Base-by-base conservation (phyloP, 495 filamentous ascomycete species). In the Astrothelium subdiscretum region DNA sequence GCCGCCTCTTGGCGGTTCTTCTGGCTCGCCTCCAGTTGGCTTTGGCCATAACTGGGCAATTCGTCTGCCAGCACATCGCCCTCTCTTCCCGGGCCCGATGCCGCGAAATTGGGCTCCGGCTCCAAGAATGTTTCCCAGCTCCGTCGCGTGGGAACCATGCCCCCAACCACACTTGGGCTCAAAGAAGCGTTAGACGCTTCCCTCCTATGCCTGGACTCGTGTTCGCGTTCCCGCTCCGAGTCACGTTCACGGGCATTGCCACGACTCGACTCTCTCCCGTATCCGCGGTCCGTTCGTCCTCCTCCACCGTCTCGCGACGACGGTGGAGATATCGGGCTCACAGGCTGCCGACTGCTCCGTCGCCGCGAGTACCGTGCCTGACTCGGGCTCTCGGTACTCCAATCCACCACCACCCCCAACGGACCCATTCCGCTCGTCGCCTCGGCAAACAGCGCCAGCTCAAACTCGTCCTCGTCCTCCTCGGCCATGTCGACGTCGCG, bases 261-360 rank as follows among this genome's bases (percentile, higher is more conserved):
- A 38, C 32, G 32, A 38, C 32, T 38, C 48, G 4, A 8, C 20
- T 15, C 48, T 29, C 48, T 26, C 48, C 24, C 48, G 15, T n/a
- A 54, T n/a, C 48, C 48, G 20, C 10, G 5, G 29, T 29, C 24
- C 48, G n/a, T n/a, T n/a, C n/a, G n/a, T 4, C n/a, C 24, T 20
- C 48, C 5, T 29, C 20, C n/a, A 2, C 24, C 24, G 2, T 54
- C 48, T 24, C n/a, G 11, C 42, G 42, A 48, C 42, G 20, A 3
- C 11, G 48, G 48, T 24, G 48, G 48, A n/a, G 48, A 54, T 26
- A 54, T 54, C 48, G 48, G 48, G 48, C 48, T 54, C 48, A 54
- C 48, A 20, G 48, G 48, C 48, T 54, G 48, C 20, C 48, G n/a
- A 54, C 48, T 54, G 48, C 48, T 54, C 20, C 24, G 2, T 24